Base-by-base conservation (phyloP, 225 moss, liverwort and hornwort species). In the Pleurozium schreberi region DNA sequence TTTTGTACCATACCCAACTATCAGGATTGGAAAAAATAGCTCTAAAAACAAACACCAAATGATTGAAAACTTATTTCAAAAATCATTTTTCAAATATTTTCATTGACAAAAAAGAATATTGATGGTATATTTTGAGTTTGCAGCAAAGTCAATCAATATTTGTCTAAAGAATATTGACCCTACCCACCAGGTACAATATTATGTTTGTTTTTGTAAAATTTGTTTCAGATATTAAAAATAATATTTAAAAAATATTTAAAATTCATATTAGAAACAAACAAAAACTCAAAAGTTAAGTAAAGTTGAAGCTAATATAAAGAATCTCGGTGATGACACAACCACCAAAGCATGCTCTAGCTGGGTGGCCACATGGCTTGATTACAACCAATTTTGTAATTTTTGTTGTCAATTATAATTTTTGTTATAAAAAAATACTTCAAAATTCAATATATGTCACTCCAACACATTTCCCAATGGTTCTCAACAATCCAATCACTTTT, bases 331-430 rank as follows among this genome's bases (percentile, higher is more conserved):
- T 75, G 8, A 20, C 7, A 12, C 7, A 0, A 50, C 1, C 3
- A 13, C 12, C 12, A 5, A 33, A 50, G 13, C 5, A 0, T 50
- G 33, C 0, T 13, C 5, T 21, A 34, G 5, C 1, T 50, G 4
- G 0, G 12, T 0, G 0, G 22, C 22, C 7, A 0, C 1, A 36
- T 0, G 0, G 0, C 22, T 52, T 0, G 0, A 53, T 53, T 0
- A 9, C 23, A 76, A 52, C 1, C 1, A 33, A 21, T 76, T 34
- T 52, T 0, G 1, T 19, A 5, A 28, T 76, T 76, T 34, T 14
- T 36, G 2, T 22, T 5, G 0, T 76, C 0, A 0, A 36, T 36
- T n/a, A n/a, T n/a, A n/a, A n/a, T n/a, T n/a, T n/a, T n/a, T n/a
- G n/a, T n/a, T n/a, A n/a, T n/a, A n/a, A n/a, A n/a, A n/a, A 8